A percentile compares a stretch with the other conserved stretches of the same genome.
Evolutionary conservation across 2,329 filamentous ascomycete species (phyloP).

Genomic region (Fusarium chaquense): DNA sequence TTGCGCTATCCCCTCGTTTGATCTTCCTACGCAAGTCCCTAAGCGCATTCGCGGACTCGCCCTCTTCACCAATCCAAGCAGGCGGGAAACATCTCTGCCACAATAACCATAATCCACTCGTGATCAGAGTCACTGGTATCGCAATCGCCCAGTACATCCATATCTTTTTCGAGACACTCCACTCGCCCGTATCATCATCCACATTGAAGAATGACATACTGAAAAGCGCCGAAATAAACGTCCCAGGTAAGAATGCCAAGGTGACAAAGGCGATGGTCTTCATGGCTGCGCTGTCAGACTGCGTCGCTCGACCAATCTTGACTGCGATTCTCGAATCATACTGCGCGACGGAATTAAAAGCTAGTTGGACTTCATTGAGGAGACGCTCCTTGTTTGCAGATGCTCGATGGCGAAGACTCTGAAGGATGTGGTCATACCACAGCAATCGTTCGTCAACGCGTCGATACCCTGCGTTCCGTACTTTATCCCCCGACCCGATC

Average conservation of each 20-base stretch:
- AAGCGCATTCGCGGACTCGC: neutral
- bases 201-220: conserved; percentile 60
- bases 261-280: conserved; percentile 63
- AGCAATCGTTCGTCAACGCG: conserved; percentile 50
- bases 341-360: conserved; percentile 59
- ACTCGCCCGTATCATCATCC: conserved; percentile 40
- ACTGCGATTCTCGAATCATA: conserved; percentile 55
- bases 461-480: conserved; percentile 5
- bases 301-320: conserved; percentile 55
- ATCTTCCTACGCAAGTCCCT: neutral
- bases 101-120: conserved; percentile 39
- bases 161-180: conserved; percentile 50
- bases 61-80: conserved; percentile 22
- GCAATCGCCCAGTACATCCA: conserved; percentile 55
- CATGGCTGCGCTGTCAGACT: conserved; percentile 64
- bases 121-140: conserved; percentile 46
- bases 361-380: conserved; percentile 67
- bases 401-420: conserved; percentile 53
- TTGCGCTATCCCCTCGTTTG: neutral
- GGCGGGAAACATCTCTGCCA: conserved; percentile 18
- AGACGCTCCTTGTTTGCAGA: conserved; percentile 59
- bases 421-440: conserved; percentile 51
- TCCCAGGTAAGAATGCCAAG: conserved; percentile 62
- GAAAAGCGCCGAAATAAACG: conserved; percentile 63
- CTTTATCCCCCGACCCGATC: accelerated